Evolutionary conservation across 495 filamentous ascomycete genomes (phyloP).

Genomic region (Hypoxylon crocopeplum): DNA sequence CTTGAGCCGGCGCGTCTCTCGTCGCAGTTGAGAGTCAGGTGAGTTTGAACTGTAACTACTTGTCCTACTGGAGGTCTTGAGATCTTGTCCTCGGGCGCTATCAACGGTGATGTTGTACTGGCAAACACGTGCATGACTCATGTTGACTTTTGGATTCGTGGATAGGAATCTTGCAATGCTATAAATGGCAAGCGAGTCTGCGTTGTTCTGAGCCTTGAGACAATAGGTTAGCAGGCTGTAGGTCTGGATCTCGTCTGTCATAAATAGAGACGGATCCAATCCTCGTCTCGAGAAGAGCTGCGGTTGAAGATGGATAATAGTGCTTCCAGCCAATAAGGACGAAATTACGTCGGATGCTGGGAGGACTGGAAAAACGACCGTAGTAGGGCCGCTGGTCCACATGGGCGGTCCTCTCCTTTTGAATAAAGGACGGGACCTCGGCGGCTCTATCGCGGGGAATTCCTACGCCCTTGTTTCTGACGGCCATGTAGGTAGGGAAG

Average conservation of each 20-base stretch:
- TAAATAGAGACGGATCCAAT: constrained; percentile 8
- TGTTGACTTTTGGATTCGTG: not conserved
- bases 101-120: constrained; percentile 16
- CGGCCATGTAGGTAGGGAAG: constrained; percentile 16
- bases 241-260: constrained; percentile 1
- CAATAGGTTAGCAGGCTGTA: not conserved
- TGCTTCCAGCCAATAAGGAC: constrained; percentile 33
- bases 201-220: constrained; percentile 7
- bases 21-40: constrained; percentile 2
- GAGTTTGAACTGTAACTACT: constrained; percentile 17
- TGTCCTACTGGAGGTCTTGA: constrained; percentile 3
- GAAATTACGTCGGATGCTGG: constrained; percentile 28
- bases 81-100: not conserved
- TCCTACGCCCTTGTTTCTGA: constrained; percentile 33
- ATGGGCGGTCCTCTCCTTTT: constrained; percentile 31
- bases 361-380: constrained; percentile 37
- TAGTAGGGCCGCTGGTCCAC: constrained; percentile 42
- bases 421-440: constrained; percentile 19
- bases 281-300: not conserved
- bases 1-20: constrained; percentile 3
- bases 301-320: constrained; percentile 19
- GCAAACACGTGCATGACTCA: constrained; percentile 13
- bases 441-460: constrained; percentile 47
- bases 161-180: not conserved
- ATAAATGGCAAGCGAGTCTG: not conserved